These are phyloP conservation scores for Ophiocordyceps unilateralis DNA, from an alignment of 2,329 filamentous ascomycete genomes.

Conservation along the genomic window DNA sequence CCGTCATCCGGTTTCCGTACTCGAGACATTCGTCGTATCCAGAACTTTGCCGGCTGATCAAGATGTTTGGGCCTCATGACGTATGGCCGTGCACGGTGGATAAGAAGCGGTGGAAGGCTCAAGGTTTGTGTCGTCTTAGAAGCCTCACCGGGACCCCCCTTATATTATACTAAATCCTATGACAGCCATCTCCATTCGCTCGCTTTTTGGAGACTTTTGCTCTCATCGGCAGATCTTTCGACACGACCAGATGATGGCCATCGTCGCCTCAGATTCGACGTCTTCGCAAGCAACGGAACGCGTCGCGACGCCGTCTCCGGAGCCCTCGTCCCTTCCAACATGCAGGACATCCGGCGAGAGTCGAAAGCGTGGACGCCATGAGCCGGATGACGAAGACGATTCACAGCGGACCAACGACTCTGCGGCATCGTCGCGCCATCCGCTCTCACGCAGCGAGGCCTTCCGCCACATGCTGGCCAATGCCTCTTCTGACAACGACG, in stretches of 20 bases:
- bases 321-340: too few species aligned
- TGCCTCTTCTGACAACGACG: constrained; percentile 5
- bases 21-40: constrained; percentile 77
- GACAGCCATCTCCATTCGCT: constrained; percentile 41
- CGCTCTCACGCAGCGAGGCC: constrained; percentile 12
- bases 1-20: constrained; percentile 53
- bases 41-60: constrained; percentile 58
- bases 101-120: constrained; percentile 38
- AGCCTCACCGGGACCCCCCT: too few species aligned
- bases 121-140: constrained; percentile 22
- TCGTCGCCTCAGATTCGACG: too few species aligned
- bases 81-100: constrained; percentile 71
- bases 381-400: constrained; percentile 1
- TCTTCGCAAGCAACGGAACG: neutral
- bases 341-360: too few species aligned
- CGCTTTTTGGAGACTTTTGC: constrained; percentile 56
- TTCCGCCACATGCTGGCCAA: constrained; percentile 16
- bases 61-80: constrained; percentile 53
- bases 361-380: constrained; percentile 8
- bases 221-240: constrained; percentile 34
- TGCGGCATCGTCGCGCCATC: constrained; percentile 6
- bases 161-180: neutral
- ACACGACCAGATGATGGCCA: constrained; percentile 49
- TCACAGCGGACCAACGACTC: constrained; percentile 4
- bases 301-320: too few species aligned